Percentiles rank a stretch among this genome's conserved stretches.
Evolutionary conservation across 371 early-diverging fungal genomes (phyloP).

Genomic region (Mucor indicus): DNA sequence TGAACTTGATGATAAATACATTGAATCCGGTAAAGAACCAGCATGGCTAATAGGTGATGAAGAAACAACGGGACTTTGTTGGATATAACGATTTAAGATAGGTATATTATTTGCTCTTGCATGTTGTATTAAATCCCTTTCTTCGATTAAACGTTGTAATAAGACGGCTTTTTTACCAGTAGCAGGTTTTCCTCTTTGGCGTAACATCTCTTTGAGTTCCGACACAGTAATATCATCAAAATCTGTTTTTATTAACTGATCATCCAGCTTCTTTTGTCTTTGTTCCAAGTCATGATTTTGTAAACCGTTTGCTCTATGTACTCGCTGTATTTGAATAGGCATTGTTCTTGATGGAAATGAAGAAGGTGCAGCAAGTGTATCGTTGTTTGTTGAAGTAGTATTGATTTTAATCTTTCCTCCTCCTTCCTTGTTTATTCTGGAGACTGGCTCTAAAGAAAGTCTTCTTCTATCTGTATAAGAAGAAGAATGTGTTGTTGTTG

Average conservation of each 20-base stretch:
- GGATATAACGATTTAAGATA: conserved; percentile 7
- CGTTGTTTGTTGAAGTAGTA: background rate
- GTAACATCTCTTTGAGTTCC: conserved; percentile 73
- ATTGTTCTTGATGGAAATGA: conserved; percentile 29
- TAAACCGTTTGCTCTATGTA: conserved; percentile 17
- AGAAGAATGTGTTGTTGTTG: background rate
- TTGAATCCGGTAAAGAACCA: conserved; percentile 25
- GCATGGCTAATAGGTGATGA: background rate
- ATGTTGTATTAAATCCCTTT: conserved; percentile 32
- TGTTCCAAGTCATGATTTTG: conserved; percentile 35
- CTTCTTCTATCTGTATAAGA: conserved; percentile 13
- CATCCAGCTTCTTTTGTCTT: conserved; percentile 53
- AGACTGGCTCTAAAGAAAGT: conserved; percentile 9
- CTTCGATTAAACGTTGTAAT: conserved; percentile 59
- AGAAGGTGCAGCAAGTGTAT: background rate
- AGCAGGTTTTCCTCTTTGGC: conserved; percentile 68
- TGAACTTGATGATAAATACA: conserved; percentile 24
- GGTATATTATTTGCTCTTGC: conserved; percentile 15
- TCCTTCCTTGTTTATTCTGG: conserved; percentile 2
- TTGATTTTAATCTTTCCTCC: conserved; percentile 1
- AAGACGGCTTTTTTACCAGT: conserved; percentile 73
- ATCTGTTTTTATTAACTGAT: conserved; percentile 61
- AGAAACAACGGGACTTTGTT: background rate
- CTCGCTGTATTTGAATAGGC: conserved; percentile 43
- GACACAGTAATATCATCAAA: conserved; percentile 78